These are phyloP conservation scores for Nannochloris sp. DNA, from an alignment of 139 green algal genomes.

Conservation along the genomic window DNA sequence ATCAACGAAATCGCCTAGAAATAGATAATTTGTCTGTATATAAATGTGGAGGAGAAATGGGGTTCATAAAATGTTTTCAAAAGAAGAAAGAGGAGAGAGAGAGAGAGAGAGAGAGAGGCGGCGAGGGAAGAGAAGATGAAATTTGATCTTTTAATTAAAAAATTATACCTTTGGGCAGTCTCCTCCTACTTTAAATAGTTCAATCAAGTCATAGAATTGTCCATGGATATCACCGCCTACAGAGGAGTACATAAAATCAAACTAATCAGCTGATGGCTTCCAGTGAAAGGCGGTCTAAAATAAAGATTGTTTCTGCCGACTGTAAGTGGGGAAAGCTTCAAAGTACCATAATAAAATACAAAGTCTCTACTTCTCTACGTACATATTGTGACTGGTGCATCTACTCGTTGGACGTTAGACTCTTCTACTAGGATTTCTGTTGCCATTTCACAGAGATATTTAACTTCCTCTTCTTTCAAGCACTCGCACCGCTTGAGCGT, in stretches of 20 bases:
- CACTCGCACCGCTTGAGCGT: conserved; percentile 87
- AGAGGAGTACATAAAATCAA: background rate
- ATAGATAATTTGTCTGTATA: conserved; percentile 93
- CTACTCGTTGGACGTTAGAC: conserved; percentile 94
- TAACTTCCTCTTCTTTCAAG: conserved; percentile 90
- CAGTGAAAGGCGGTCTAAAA: no score
- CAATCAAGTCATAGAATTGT: conserved; percentile 94
- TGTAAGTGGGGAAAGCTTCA: background rate
- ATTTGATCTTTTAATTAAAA: background rate
- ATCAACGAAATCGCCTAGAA: conserved; percentile 99
- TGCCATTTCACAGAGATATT: conserved; percentile 86
- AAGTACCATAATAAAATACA: background rate
- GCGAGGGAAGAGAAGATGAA: background rate
- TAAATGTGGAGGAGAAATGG: background rate
- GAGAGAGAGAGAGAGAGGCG: background rate
- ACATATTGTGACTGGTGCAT: conserved; percentile 94
- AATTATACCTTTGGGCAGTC: conserved; percentile 70
- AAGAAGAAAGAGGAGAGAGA: background rate
- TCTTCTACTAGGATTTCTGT: conserved; percentile 96
- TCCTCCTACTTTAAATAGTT: conserved; percentile 96
- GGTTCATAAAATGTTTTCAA: background rate
- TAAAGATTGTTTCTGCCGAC: no score
- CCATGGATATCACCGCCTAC: conserved; percentile 95
- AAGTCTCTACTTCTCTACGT: background rate
- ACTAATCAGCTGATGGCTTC: no score